Percentiles rank a stretch among this genome's conserved stretches.
phyloP scores from a whole-genome alignment of 805 yeast genomes.

The Lipomyces orientalis region DNA sequence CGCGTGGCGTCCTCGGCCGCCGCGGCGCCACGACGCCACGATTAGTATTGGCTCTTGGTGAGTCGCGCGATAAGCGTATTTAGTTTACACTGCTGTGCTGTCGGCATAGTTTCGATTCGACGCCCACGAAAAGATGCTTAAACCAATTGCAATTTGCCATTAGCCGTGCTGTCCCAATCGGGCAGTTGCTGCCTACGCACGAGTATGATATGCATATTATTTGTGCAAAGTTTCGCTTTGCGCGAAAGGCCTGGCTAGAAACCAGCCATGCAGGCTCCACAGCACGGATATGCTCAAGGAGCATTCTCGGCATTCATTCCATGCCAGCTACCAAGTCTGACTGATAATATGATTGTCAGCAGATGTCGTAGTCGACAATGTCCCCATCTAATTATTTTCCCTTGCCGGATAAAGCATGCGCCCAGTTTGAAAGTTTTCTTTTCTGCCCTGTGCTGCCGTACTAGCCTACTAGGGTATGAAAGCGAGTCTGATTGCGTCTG shows the following conservation, averaged over 20 bases:
- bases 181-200: background rate
- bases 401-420: background rate
- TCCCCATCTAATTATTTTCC: background rate
- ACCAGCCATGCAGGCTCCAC: background rate
- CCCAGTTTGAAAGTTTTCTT: background rate
- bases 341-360: background rate
- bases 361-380: background rate
- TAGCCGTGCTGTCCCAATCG: background rate
- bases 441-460: background rate
- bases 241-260: background rate
- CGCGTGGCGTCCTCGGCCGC: slow-evolving; percentile 2
- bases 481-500: background rate
- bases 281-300: background rate
- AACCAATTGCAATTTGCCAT: background rate
- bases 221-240: no score
- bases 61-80: background rate
- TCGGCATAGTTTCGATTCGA: background rate
- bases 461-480: no score
- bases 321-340: background rate
- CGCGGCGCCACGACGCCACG: slow-evolving; percentile 8
- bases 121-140: background rate
- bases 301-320: background rate
- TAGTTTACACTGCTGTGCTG: background rate
- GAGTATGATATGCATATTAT: background rate
- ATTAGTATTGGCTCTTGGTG: background rate